Base-by-base conservation (phyloP, 495 filamentous ascomycete genomes). In the Aspergillus sclerotiicarbonarius region DNA sequence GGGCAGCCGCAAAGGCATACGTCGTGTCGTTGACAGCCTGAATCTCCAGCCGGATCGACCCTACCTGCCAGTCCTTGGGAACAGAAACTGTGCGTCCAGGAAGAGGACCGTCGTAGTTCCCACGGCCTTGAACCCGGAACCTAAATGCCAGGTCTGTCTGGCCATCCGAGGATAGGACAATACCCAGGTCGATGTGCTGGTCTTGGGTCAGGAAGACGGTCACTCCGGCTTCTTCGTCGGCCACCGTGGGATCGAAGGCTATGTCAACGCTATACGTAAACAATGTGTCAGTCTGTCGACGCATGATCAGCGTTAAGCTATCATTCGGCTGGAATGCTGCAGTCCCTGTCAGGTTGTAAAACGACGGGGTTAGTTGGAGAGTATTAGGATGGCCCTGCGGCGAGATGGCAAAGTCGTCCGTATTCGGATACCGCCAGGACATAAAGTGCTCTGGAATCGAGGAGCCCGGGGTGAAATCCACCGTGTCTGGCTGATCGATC, bases 101-200 rank as follows among this genome's bases (percentile, higher is more conserved):
- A 25, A 25, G 25, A 25, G 25, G 2, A 25, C 25, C 25, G 25
- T 25, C 5, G 25, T 25, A 25, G 25, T 25, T 25, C 2, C 25
- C 25, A 25, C 25, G 25, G 32, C 44, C 31, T 37, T 31, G 47
- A 31, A 33, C 12, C 53, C 5, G 35, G 35, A n/a, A 47, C 3
- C 20, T 21, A 21, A 15, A 12, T 2, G 1, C 9, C 21, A 41
- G 56, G 35, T 25, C n/a, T n/a, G n/a, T n/a, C n/a, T n/a, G n/a
- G n/a, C n/a, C 15, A 7, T 12, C 31, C 1, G 16, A 7, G 9
- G 13, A 35, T 9, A n/a, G 49, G 30, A 63, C 62, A 18, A 69
- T 59, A 9, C 62, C 54, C 2, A 69, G 44, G 31, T 69, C 60
- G 19, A 67, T 47, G 47, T 67, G 59, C n/a, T 69, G 60, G 7